Conservation (phyloP, 208 protist genomes). For the Acanthamoeba lenticulata region DNA sequence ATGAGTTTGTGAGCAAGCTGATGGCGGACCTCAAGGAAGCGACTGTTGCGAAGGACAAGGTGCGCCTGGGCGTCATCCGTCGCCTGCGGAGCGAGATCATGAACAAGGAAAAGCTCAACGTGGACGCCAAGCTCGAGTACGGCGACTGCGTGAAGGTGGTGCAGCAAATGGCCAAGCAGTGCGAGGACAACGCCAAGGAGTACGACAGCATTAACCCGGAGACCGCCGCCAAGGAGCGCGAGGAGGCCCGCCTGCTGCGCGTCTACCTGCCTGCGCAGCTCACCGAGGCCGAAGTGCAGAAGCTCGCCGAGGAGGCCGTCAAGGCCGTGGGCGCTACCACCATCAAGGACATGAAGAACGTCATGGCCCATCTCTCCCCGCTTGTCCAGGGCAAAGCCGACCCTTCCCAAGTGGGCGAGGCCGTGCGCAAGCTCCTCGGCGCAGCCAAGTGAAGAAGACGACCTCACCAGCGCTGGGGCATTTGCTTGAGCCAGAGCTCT, state of each 20-base stretch:
- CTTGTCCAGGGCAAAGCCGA: conserved; percentile 10
- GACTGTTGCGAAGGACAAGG: conserved; percentile 27
- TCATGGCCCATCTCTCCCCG: background rate
- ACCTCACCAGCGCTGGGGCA: too few relatives aligned
- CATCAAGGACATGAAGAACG: conserved; percentile 43
- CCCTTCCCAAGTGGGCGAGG: background rate
- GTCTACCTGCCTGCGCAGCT: conserved; percentile 1
- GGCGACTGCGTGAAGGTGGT: conserved; percentile 26
- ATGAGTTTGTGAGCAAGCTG: conserved; percentile 2
- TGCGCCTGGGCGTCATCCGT: conserved; percentile 4
- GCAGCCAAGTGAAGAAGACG: background rate
- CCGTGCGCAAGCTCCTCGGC: conserved; percentile 3
- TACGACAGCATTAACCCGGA: background rate
- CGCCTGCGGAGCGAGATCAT: conserved; percentile 54
- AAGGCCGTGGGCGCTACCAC: background rate
- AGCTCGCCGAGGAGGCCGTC: conserved; percentile 16
- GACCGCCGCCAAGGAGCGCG: background rate
- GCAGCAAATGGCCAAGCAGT: conserved; percentile 43
- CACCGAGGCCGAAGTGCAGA: background rate
- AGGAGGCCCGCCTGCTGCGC: background rate
- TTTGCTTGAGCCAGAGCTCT: too few relatives aligned
- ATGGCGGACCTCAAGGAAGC: conserved; percentile 47
- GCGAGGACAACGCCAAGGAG: conserved; percentile 32
- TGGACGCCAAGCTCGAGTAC: conserved; percentile 15
- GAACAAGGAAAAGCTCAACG: conserved; percentile 48